phyloP scores from a whole-genome alignment of 805 yeast species.

The Pichia rugopelliculosa region DNA sequence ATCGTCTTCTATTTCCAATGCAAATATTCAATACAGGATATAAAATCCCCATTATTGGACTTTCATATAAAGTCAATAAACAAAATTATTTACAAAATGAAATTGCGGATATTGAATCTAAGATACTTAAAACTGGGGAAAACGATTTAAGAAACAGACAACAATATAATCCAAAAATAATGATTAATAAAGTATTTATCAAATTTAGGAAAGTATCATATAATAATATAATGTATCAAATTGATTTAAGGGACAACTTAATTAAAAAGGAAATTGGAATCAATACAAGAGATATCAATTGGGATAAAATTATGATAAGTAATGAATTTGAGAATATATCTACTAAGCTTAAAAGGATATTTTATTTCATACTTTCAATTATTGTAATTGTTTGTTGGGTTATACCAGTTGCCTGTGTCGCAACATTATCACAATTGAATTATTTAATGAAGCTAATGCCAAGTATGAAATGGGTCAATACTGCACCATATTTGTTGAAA shows the following conservation, averaged over 20 bases:
- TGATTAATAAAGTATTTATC: slow-evolving; percentile 46
- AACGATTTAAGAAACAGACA: slow-evolving; percentile 2
- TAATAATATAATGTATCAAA: slow-evolving; percentile 59
- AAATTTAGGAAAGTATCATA: slow-evolving; percentile 50
- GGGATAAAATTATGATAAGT: slow-evolving; percentile 50
- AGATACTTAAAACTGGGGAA: slow-evolving; percentile 12
- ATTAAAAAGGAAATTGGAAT: slow-evolving; percentile 41
- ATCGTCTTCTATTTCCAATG: slow-evolving; percentile 16
- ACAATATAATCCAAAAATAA: slow-evolving; percentile 1
- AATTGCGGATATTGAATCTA: slow-evolving; percentile 5
- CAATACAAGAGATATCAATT: slow-evolving; percentile 60
- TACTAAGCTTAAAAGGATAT: slow-evolving; percentile 31
- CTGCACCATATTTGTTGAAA: slow-evolving; percentile 45
- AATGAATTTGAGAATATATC: slow-evolving; percentile 29
- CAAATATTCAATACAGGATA: slow-evolving; percentile 5
- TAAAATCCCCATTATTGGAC: slow-evolving; percentile 16
- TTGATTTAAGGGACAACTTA: slow-evolving; percentile 38
- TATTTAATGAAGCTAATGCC: slow-evolving; percentile 57
- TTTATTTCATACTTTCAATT: slow-evolving; percentile 41
- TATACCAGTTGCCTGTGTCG: slow-evolving; percentile 75
- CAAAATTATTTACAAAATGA: slow-evolving; percentile 13
- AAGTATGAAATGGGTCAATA: slow-evolving; percentile 45
- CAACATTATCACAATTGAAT: slow-evolving; percentile 68
- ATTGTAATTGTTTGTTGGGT: slow-evolving; percentile 58
- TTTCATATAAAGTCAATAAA: slow-evolving; percentile 17